phyloP scores from a whole-genome alignment of 306 rosid genomes.

The Acmispon strigosus region DNA sequence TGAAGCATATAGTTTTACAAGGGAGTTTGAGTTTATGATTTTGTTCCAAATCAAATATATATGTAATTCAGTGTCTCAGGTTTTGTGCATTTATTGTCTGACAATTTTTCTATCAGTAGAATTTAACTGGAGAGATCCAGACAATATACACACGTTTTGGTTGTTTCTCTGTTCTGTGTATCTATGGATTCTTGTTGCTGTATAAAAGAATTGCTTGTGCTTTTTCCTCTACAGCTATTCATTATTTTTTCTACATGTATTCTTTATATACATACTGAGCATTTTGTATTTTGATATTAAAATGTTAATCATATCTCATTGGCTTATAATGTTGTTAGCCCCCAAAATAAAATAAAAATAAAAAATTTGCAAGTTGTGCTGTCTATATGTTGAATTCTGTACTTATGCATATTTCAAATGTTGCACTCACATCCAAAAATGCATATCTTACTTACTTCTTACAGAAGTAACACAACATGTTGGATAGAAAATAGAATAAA shows the following conservation, averaged over 20 bases:
- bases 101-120: conserved; percentile 34
- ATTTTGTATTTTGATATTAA: neutral
- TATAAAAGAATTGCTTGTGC: conserved; percentile 44
- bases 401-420: neutral
- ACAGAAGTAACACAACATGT: neutral
- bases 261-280: neutral
- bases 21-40: conserved; percentile 22
- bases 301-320: neutral
- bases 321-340: neutral
- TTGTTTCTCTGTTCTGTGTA: conserved; percentile 24
- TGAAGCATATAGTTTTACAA: conserved; percentile 25
- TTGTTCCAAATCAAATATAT: conserved; percentile 28
- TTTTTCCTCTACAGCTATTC: neutral
- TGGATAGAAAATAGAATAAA: too few relatives aligned
- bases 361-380: neutral
- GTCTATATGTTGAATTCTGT: neutral
- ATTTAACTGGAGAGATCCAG: conserved; percentile 37
- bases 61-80: conserved; percentile 33
- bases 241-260: neutral
- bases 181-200: conserved; percentile 35
- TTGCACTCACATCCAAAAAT: neutral
- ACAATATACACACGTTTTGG: conserved; percentile 37
- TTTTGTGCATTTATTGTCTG: conserved; percentile 40
- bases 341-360: neutral
- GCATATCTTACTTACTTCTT: neutral